A percentile compares a stretch with the other conserved stretches of the same genome.
Evolutionary conservation across 1,284 basidiomycete genomes (phyloP).

Genomic region (Ustilago trichophora): DNA sequence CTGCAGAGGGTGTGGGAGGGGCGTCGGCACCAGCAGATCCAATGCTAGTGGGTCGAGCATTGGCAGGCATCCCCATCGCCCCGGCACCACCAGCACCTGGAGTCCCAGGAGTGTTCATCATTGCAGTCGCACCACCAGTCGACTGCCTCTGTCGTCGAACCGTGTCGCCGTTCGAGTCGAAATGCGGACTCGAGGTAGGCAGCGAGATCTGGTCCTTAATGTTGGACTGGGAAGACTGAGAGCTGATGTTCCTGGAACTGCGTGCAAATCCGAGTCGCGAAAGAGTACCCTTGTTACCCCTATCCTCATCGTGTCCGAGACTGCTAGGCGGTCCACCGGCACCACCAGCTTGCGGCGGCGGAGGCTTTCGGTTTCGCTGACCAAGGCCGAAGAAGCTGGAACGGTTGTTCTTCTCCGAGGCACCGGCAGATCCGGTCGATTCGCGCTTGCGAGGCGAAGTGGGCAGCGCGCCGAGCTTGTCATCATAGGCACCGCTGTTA

Average conservation of each 20-base stretch:
- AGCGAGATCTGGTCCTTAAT: constrained; percentile 64
- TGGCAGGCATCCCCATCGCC: constrained; percentile 24
- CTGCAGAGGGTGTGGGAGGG: constrained; percentile 39
- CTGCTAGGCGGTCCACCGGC: constrained; percentile 11
- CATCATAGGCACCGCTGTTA: constrained; percentile 23
- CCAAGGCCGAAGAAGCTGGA: constrained; percentile 57
- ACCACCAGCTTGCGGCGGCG: constrained; percentile 23
- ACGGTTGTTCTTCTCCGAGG: constrained; percentile 40
- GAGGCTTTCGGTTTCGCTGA: constrained; percentile 51
- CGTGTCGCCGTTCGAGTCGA: constrained; percentile 54
- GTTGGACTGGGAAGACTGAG: constrained; percentile 34
- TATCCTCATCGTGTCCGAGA: constrained; percentile 32
- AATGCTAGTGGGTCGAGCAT: constrained; percentile 21
- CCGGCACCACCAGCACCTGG: not conserved
- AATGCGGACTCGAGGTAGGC: constrained; percentile 59
- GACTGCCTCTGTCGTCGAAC: constrained; percentile 43
- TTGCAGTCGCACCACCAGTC: constrained; percentile 12
- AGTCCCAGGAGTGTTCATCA: constrained; percentile 2
- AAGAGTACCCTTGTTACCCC: constrained; percentile 44
- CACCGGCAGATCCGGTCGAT: constrained; percentile 35
- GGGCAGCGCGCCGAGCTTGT: constrained; percentile 42
- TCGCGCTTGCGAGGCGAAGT: constrained; percentile 52
- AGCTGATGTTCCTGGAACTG: constrained; percentile 34
- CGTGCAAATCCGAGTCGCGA: constrained; percentile 54
- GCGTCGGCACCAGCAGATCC: constrained; percentile 30